Evolutionary conservation across 768 basidiomycete genomes (phyloP).

Genomic region (Lenzites betulinus): DNA sequence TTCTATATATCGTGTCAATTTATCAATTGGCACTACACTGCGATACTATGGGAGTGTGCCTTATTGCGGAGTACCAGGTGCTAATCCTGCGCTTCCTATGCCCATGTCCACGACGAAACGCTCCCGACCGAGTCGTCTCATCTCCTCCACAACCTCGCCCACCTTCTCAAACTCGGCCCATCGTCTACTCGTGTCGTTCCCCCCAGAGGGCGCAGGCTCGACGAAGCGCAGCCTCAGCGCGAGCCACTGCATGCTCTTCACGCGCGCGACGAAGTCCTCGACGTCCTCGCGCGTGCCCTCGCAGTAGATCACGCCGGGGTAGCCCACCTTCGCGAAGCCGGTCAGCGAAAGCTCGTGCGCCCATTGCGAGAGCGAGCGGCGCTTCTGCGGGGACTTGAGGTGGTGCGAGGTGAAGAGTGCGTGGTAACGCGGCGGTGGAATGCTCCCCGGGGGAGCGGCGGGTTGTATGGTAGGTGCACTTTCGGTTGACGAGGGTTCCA

Average conservation of each 20-base stretch:
- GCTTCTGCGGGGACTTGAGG: constrained; percentile 63
- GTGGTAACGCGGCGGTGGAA: constrained; percentile 50
- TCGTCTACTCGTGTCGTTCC: not conserved
- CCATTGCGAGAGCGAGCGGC: constrained; percentile 58
- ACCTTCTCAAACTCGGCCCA: constrained; percentile 74
- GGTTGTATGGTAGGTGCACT: too few species aligned
- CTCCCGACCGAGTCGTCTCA: constrained; percentile 59
- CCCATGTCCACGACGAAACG: constrained; percentile 63
- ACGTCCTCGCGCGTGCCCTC: constrained; percentile 54
- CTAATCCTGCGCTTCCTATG: constrained; percentile 47
- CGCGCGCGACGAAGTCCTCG: constrained; percentile 63
- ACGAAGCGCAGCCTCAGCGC: constrained; percentile 65
- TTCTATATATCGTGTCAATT: constrained; percentile 1
- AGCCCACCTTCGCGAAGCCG: constrained; percentile 75
- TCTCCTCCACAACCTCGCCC: constrained; percentile 67
- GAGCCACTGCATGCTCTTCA: constrained; percentile 80
- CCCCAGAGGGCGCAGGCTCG: constrained; percentile 41
- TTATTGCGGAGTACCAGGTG: not conserved
- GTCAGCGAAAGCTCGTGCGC: constrained; percentile 51
- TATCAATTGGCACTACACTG: not conserved
- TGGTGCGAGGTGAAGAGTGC: constrained; percentile 75
- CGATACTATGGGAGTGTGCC: not conserved
- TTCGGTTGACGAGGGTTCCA: too few species aligned
- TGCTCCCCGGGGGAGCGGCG: too few species aligned
- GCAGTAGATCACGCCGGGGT: constrained; percentile 78